Evolutionary conservation across 2,329 filamentous ascomycete genomes (phyloP), one percentile per base, ranked within the genome.

Genomic region (Verticillium longisporum): DNA sequence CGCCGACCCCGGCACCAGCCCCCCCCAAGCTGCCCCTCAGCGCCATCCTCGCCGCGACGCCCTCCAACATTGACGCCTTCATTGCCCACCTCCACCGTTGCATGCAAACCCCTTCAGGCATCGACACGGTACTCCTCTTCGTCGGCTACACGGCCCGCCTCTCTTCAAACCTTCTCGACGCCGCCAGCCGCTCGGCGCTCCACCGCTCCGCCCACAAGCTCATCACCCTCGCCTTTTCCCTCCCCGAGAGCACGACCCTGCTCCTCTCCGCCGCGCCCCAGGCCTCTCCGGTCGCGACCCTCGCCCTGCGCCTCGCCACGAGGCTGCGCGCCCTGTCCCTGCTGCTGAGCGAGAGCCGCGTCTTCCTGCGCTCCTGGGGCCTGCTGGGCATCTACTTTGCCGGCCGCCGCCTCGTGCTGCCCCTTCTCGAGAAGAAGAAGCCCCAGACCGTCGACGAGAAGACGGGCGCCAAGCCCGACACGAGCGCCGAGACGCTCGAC

Each of bases 311-410:
- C 54, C 74, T 85, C 41, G 79, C 83, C 15, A 72, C 70, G 55
- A 75, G 83, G 68, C 77, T 91, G 70, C 82, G 78, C 74, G 81
- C 77, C 14, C 80, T 96, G 14, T 85, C 87, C 18, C 80, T 75
- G 37, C 77, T 94, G 59, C 80, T 95, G 56, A 82, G 81, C 66
- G 90, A 95, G 70, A 84, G 87, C 63, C 81, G 90, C 63, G 88
- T 88, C 62, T 91, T 93, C 71, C 77, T 84, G 64, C 83, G 92
- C 0, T 80, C 97, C 34, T 96, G 91, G 88, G 88, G 86, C 0
- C 72, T 93, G 68, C 68, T 97, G 70, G 87, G 87, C 58, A 80
- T 96, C 72, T 90, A 91, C 74, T 78, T 87, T 65, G 89, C 88
- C 80, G 86, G 80, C 15, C 81, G 84, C 64, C 73, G 71, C 60